A percentile compares a stretch with the other conserved stretches of the same genome.
Conservation (phyloP, 257 asterid species). For the Solanum dulcamara region DNA sequence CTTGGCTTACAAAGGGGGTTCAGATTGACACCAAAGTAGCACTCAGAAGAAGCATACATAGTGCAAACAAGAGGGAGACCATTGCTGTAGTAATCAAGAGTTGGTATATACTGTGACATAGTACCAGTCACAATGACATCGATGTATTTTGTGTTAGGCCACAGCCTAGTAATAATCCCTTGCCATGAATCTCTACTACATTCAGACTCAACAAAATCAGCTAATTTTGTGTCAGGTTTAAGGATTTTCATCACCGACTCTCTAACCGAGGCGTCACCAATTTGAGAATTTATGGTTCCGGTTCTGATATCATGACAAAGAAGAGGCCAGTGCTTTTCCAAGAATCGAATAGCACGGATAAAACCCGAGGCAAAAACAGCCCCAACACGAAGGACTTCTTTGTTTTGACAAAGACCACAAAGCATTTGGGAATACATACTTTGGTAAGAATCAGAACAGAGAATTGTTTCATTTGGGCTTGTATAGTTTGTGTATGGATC, state of each 20-base stretch:
- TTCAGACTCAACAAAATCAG: slow-evolving; percentile 47
- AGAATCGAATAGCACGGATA: slow-evolving; percentile 70
- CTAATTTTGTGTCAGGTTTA: slow-evolving; percentile 51
- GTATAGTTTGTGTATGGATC: slow-evolving; percentile 96
- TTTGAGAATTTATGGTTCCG: slow-evolving; percentile 43
- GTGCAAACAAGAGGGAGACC: slow-evolving; percentile 84
- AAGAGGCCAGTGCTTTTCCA: slow-evolving; percentile 65
- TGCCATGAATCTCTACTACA: slow-evolving; percentile 54
- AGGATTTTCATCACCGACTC: slow-evolving; percentile 43
- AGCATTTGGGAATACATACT: slow-evolving; percentile 96
- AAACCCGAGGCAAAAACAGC: slow-evolving; percentile 95
- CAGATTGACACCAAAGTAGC: slow-evolving; percentile 84
- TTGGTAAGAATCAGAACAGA: slow-evolving; percentile 79
- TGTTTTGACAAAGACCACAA: slow-evolving; percentile 57
- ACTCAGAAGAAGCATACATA: slow-evolving; percentile 92
- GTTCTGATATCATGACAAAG: slow-evolving; percentile 55
- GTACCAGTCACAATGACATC: slow-evolving; percentile 94
- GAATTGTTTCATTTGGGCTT: slow-evolving; percentile 76
- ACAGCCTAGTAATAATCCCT: slow-evolving; percentile 69
- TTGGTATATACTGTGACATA: slow-evolving; percentile 89
- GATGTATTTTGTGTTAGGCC: slow-evolving; percentile 84
- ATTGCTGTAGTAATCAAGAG: slow-evolving; percentile 71
- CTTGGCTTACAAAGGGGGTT: slow-evolving; percentile 74
- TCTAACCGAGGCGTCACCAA: slow-evolving; percentile 43
- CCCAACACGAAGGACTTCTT: slow-evolving; percentile 80